phyloP scores from a whole-genome alignment of 1,139 yeast genomes.

The Yarrowia galli region DNA sequence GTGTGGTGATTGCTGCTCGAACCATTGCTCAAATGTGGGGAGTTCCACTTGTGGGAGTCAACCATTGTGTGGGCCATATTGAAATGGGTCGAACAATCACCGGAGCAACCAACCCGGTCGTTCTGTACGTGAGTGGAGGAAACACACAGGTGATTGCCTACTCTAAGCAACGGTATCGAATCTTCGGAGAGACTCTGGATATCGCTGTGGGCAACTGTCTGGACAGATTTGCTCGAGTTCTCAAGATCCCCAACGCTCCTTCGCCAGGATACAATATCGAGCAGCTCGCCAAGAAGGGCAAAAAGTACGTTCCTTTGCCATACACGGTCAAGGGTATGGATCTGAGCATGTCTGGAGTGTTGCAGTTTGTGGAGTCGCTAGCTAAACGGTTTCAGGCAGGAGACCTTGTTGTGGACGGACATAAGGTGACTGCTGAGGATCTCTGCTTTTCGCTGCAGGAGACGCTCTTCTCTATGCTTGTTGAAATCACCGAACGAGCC shows the following conservation, averaged over 20 bases:
- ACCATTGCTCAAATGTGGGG: slow-evolving; percentile 82
- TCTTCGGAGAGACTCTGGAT: slow-evolving; percentile 96
- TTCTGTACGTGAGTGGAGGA: slow-evolving; percentile 95
- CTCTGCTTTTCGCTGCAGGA: slow-evolving; percentile 93
- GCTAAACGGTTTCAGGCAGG: slow-evolving; percentile 72
- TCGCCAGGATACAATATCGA: slow-evolving; percentile 98
- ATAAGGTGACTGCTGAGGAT: slow-evolving; percentile 77
- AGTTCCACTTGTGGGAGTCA: slow-evolving; percentile 89
- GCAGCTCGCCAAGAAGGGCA: slow-evolving; percentile 82
- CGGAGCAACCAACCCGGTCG: slow-evolving; percentile 94
- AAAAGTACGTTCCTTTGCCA: slow-evolving; percentile 76
- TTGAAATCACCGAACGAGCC: slow-evolving; percentile 97
- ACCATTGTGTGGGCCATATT: slow-evolving; percentile 96
- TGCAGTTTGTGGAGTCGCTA: slow-evolving; percentile 80
- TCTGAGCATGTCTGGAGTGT: slow-evolving; percentile 91
- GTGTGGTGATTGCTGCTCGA: slow-evolving; percentile 92
- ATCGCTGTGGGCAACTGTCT: slow-evolving; percentile 97
- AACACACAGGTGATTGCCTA: slow-evolving; percentile 98
- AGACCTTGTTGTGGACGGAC: slow-evolving; percentile 53
- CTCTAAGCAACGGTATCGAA: slow-evolving; percentile 88
- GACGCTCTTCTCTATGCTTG: slow-evolving; percentile 91
- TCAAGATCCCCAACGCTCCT: slow-evolving; percentile 88
- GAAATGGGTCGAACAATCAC: slow-evolving; percentile 99
- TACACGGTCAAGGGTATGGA: slow-evolving; percentile 99
- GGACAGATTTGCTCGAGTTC: slow-evolving; percentile 92